phyloP scores from a whole-genome alignment of 768 basidiomycete species.

The Boletus huronensis region DNA sequence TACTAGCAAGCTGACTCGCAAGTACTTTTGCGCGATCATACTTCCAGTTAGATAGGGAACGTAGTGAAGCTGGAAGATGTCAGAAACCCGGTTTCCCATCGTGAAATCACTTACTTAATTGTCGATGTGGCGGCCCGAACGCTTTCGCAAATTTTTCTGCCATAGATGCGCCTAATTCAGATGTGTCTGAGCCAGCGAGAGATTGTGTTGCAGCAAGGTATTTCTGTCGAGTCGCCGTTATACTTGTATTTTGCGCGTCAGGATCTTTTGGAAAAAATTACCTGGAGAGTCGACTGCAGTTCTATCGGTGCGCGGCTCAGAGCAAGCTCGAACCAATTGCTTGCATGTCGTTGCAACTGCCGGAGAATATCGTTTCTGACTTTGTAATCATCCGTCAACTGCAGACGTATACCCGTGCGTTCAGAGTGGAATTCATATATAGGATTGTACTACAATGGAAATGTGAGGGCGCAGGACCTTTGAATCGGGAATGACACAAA shows the following conservation, averaged over 20 bases:
- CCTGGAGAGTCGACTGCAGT: slow-evolving; percentile 89
- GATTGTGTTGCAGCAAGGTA: slow-evolving; percentile 80
- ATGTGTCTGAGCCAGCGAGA: slow-evolving; percentile 62
- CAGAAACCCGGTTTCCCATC: background rate
- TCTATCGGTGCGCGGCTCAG: slow-evolving; percentile 88
- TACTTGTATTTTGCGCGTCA: background rate
- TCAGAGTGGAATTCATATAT: slow-evolving; percentile 80
- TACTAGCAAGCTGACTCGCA: slow-evolving; percentile 82
- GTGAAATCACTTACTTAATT: slow-evolving; percentile 53
- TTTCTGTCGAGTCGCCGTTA: slow-evolving; percentile 50
- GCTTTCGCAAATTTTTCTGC: slow-evolving; percentile 84
- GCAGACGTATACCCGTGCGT: slow-evolving; percentile 66
- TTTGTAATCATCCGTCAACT: slow-evolving; percentile 82
- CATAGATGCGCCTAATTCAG: slow-evolving; percentile 88
- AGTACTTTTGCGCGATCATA: slow-evolving; percentile 80
- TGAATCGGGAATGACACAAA: slow-evolving; percentile 29
- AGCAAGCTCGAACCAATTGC: slow-evolving; percentile 82
- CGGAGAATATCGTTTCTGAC: slow-evolving; percentile 81
- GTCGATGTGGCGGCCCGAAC: slow-evolving; percentile 72
- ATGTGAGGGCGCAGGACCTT: background rate
- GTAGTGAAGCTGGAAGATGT: slow-evolving; percentile 47
- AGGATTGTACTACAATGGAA: slow-evolving; percentile 74
- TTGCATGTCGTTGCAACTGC: slow-evolving; percentile 69
- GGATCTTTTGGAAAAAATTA: slow-evolving; percentile 29
- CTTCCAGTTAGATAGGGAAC: slow-evolving; percentile 56